phyloP scores from a whole-genome alignment of 2,329 filamentous ascomycete genomes.

The Incumbomyces lentus region DNA sequence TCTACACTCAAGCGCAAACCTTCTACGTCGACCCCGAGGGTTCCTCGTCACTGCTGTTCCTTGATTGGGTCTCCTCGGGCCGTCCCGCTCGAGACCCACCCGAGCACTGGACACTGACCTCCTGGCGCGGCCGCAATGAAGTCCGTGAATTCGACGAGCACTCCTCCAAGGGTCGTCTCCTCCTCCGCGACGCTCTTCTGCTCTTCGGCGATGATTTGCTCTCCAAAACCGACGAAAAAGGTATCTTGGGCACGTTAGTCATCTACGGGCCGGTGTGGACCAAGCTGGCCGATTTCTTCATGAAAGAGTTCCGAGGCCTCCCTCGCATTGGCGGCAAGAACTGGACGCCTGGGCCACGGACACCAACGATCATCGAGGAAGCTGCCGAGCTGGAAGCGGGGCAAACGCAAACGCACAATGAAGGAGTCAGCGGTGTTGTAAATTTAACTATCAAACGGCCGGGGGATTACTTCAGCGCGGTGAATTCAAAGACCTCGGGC shows the following conservation, averaged over 20 bases:
- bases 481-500: no score
- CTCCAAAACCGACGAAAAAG: constrained; percentile 35
- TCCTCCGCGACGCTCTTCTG: constrained; percentile 77
- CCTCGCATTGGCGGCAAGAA: constrained; percentile 75
- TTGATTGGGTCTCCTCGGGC: constrained; percentile 93
- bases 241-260: constrained; percentile 75
- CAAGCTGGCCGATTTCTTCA: constrained; percentile 60
- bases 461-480: no score
- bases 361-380: constrained; percentile 13
- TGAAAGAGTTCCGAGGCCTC: constrained; percentile 64
- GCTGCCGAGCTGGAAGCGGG: constrained; percentile 9
- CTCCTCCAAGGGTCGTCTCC: constrained; percentile 42
- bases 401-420: constrained; percentile 21
- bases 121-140: constrained; percentile 79
- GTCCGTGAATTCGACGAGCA: constrained; percentile 48
- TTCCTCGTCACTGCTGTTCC: constrained; percentile 57
- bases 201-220: constrained; percentile 49
- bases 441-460: constrained; percentile 23
- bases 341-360: constrained; percentile 41
- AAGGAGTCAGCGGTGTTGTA: constrained; percentile 44
- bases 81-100: constrained; percentile 58
- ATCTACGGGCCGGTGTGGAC: constrained; percentile 63
- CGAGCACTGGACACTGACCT: constrained; percentile 75
- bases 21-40: constrained; percentile 51
- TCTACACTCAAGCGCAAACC: constrained; percentile 73